These are phyloP conservation scores for Trichophyton rubrum DNA, from an alignment of 2,329 filamentous ascomycete species.

Conservation along the genomic window DNA sequence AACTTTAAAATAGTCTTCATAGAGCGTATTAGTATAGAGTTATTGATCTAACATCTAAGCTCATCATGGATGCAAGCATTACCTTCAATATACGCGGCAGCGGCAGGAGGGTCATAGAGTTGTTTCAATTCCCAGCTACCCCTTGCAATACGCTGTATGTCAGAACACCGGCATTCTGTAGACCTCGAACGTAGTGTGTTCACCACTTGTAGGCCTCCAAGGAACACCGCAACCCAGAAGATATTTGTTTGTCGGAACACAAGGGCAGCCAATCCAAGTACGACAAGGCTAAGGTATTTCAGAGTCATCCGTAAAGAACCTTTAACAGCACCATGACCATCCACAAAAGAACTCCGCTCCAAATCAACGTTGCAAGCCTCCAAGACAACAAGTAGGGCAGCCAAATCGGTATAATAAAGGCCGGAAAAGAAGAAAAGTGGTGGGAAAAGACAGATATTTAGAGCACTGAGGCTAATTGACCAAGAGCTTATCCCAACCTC, in stretches of 20 bases:
- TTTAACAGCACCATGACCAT: background rate
- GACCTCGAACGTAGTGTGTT: constrained; percentile 23
- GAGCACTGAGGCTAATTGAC: constrained; percentile 30
- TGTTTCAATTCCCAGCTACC: constrained; percentile 29
- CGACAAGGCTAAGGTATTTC: constrained; percentile 31
- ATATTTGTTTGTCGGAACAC: constrained; percentile 89
- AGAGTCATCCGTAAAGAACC: constrained; percentile 5
- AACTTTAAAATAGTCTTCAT: constrained; percentile 38
- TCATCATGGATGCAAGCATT: constrained; percentile 1
- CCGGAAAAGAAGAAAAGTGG: constrained; percentile 92
- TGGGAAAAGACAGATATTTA: constrained; percentile 78
- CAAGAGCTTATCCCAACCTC: constrained; percentile 7
- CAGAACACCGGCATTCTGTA: constrained; percentile 18
- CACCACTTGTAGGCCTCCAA: constrained; percentile 34
- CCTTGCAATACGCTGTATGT: constrained; percentile 18
- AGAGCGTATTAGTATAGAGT: background rate
- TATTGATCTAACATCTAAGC: background rate
- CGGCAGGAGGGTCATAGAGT: constrained; percentile 40
- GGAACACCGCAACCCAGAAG: constrained; percentile 63
- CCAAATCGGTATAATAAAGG: constrained; percentile 87
- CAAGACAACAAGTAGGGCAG: constrained; percentile 65
- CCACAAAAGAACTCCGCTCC: constrained; percentile 17
- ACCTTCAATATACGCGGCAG: constrained; percentile 40
- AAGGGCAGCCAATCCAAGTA: constrained; percentile 54
- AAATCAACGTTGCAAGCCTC: constrained; percentile 48